Evolutionary conservation across 2,329 filamentous ascomycete genomes (phyloP), one percentile per base, ranked within the genome.

Genomic region (Eutypella sp.): DNA sequence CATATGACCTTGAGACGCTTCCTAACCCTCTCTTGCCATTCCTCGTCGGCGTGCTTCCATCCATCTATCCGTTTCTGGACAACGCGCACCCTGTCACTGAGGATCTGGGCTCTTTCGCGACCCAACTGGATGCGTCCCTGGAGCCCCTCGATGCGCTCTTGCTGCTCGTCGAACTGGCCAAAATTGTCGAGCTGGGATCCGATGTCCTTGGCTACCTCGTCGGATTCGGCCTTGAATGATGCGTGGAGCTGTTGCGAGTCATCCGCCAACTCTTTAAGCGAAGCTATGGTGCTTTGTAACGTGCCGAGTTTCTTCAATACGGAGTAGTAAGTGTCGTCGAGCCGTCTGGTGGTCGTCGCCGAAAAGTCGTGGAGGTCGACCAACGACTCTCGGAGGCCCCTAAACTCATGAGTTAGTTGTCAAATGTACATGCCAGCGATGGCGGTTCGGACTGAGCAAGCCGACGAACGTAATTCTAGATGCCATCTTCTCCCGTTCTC

Each of bases 251-350:
- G 72, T 44, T 73, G 74, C 5, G 83, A 82, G 56, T 79, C 71
- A 24, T 70, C 69, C 1, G 84, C 81, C n/a, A 92, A 73, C 54
- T 85, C 81, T 57, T 82, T 82, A 23, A 92, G 69, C 2, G 76
- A 76, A 5, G 71, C 63, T 33, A 90, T 77, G 1, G 82, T 88
- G 53, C 72, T 76, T 44, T 84, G 82, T 31, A 91, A 69, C 1
- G 74, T 64, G 41, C 75, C 76, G 41, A 86, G 74, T 58, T 85
- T 87, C 60, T 88, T 82, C 24, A 89, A 71, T 9, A 90, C 77
- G 0, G 80, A 78, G 52, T 87, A 86, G 67, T 90, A 91, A 3
- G 84, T 84, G 47, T 85, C 79, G 61, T 91, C 86, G 36, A 92
- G 77, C 27, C 77, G 77, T 49, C 76, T 74, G 15, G 82, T 87